Evolutionary conservation across 768 basidiomycete species (phyloP), one percentile per base, ranked within the genome.

Genomic region (Tricholoma furcatifolium): DNA sequence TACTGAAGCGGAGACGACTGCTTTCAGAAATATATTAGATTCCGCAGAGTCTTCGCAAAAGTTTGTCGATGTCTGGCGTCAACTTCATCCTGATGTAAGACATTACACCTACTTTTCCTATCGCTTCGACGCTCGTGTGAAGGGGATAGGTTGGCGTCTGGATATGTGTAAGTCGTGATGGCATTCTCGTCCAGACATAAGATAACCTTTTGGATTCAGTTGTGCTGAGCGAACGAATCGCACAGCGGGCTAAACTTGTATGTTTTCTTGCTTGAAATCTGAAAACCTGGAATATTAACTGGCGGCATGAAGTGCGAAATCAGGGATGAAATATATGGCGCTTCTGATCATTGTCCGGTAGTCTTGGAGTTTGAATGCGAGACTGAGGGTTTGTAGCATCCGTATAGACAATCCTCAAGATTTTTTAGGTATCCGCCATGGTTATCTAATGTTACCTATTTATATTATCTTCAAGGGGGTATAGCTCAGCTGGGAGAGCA

Each of bases 81-180:
- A 80, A 24, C 71, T 76, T 8, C 83, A 94, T 62, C 88, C 87
- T 6, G 70, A 76, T 14, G 69, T 78, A n/a, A 74, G 70, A n/a
- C 85, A 89, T 59, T 95, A 88, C 67, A 88, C 88, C 0, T 94
- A 93, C 65, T 93, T 87, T 57, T 87, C 87, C 3, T 93, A 90
- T 63, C 80, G 88, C 23, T 91, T 91, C 70, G 83, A 90, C 56
- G 89, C 88, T 65, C 75, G 93, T 23, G 65, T 63, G 49, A 94
- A 93, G 62, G 88, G 91, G 3, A 78, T 91, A 42, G 91, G 91
- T 2, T 95, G 93, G 93, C 77, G 93, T 58, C 69, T 95, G 23
- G 93, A 95, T 64, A 86, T 85, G 75, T 91, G 91, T 92, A 74
- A 56, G 70, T 68, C 23, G 44, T 4, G n/a, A 11, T 11, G 7